Evolutionary conservation across 805 yeast species (phyloP).

Genomic region (Candida chilensis): DNA sequence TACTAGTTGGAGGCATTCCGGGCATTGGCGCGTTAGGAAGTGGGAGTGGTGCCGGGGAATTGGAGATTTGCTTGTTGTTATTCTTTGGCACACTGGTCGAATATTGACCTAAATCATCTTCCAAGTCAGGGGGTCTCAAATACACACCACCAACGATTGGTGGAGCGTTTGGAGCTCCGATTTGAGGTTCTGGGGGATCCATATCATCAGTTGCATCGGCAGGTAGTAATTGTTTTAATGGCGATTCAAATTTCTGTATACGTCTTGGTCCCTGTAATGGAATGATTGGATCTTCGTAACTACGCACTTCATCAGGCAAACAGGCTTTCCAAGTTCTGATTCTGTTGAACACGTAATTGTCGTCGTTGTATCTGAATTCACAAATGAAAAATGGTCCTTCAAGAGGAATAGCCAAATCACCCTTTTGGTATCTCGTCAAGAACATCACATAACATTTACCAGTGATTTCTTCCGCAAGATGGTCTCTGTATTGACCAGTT

Average conservation of each 20-base stretch:
- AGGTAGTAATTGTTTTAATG: constrained; percentile 70
- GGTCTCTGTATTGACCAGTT: constrained; percentile 95
- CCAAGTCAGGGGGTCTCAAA: constrained; percentile 60
- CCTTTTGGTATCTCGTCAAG: constrained; percentile 90
- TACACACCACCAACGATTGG: constrained; percentile 93
- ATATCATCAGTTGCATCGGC: constrained; percentile 64
- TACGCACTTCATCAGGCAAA: constrained; percentile 92
- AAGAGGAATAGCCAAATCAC: constrained; percentile 76
- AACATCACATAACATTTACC: constrained; percentile 94
- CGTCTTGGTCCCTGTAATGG: constrained; percentile 62
- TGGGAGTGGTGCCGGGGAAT: constrained; percentile 1
- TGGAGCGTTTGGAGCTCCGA: constrained; percentile 81
- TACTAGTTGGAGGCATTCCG: background rate
- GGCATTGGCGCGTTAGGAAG: too few relatives aligned
- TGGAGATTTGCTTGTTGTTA: background rate
- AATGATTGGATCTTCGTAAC: constrained; percentile 69
- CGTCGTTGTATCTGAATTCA: constrained; percentile 89
- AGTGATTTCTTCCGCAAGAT: constrained; percentile 75
- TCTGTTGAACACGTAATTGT: constrained; percentile 83
- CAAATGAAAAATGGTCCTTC: constrained; percentile 88
- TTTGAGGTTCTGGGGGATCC: constrained; percentile 74
- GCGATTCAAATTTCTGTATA: constrained; percentile 73
- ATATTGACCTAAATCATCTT: constrained; percentile 79
- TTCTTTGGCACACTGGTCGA: constrained; percentile 10
- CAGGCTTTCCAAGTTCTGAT: constrained; percentile 99